Evolutionary conservation across 257 asterid genomes (phyloP).

Genomic region (Fraxinus cuspidata): DNA sequence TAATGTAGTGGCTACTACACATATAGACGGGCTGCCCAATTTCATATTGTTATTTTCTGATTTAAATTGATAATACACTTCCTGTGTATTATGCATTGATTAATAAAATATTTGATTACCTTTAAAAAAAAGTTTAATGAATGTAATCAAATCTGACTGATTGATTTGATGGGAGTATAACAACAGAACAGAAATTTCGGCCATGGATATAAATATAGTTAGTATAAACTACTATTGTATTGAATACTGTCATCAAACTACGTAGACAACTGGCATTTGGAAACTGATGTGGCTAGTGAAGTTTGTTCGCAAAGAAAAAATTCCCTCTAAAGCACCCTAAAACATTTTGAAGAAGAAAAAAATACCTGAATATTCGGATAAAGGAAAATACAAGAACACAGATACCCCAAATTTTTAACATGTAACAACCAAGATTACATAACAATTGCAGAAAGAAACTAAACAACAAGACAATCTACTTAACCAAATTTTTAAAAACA

Average conservation of each 20-base stretch:
- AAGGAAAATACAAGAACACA: background rate
- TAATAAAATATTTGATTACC: too few species aligned
- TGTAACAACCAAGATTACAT: background rate
- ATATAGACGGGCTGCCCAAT: too few species aligned
- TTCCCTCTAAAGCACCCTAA: background rate
- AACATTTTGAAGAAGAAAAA: background rate
- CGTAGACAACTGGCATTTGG: too few species aligned
- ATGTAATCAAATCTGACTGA: background rate
- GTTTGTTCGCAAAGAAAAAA: background rate
- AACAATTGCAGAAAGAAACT: background rate
- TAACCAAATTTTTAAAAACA: slow-evolving; percentile 5
- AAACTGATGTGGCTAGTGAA: background rate
- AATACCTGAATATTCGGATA: background rate
- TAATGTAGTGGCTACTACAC: too few species aligned
- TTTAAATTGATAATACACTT: too few species aligned
- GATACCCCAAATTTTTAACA: slow-evolving; percentile 6
- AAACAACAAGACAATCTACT: background rate
- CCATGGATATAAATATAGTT: background rate
- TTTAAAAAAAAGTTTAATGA: background rate
- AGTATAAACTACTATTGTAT: background rate
- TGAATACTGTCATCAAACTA: too few species aligned
- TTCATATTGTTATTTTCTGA: too few species aligned
- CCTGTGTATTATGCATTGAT: too few species aligned
- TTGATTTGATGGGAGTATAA: background rate
- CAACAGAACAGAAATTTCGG: background rate